Conservation (phyloP, 768 basidiomycete species). For the Gautieria morchelliformis region DNA sequence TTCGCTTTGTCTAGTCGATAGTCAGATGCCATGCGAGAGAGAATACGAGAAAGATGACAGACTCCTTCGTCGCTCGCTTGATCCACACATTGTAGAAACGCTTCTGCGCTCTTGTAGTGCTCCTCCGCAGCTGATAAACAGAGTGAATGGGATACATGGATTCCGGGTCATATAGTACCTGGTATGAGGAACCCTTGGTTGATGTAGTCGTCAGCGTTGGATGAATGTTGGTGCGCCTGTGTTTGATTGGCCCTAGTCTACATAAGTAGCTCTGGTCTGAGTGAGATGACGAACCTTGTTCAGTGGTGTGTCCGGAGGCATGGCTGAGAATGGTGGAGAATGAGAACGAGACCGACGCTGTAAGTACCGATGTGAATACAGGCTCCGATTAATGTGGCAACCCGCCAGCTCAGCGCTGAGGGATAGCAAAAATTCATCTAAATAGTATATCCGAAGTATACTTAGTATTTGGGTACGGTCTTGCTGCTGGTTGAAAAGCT, state of each 20-base stretch:
- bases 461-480: too few relatives aligned
- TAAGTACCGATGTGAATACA: too few relatives aligned
- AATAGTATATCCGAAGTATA: too few relatives aligned
- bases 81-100: slow-evolving; percentile 64
- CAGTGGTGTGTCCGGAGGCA: slow-evolving; percentile 7
- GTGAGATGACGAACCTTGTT: slow-evolving; percentile 9
- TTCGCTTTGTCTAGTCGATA: slow-evolving; percentile 59
- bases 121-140: slow-evolving; percentile 46
- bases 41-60: slow-evolving; percentile 16
- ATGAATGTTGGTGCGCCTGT: slow-evolving; percentile 76
- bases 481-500: too few relatives aligned
- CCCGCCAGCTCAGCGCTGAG: too few relatives aligned
- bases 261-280: neutral
- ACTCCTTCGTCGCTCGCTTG: slow-evolving; percentile 69
- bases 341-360: neutral
- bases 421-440: too few relatives aligned
- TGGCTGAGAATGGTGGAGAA: neutral
- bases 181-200: slow-evolving; percentile 59
- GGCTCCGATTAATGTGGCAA: too few relatives aligned
- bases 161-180: neutral
- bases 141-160: neutral
- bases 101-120: slow-evolving; percentile 66
- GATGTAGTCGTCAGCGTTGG: slow-evolving; percentile 66
- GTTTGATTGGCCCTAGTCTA: neutral
- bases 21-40: neutral